Evolutionary conservation across 179 eudicot species (phyloP).

Genomic region (Corrigiola litoralis): DNA sequence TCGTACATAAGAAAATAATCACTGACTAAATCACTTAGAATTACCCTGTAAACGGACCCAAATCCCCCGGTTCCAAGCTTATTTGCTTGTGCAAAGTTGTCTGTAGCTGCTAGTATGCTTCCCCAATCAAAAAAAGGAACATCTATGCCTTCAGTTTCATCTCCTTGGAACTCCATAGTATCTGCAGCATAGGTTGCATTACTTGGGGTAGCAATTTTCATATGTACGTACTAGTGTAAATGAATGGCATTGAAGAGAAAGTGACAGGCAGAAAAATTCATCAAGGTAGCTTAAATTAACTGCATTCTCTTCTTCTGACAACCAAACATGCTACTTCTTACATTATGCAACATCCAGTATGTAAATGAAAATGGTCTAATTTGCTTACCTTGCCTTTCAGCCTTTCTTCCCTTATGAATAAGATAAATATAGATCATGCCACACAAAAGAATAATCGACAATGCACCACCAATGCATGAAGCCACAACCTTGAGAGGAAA

Average conservation of each 20-base stretch:
- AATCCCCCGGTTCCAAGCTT: slow-evolving; percentile 50
- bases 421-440: background rate
- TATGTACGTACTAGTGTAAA: background rate
- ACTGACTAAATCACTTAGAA: background rate
- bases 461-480: slow-evolving; percentile 14
- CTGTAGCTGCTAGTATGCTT: slow-evolving; percentile 33
- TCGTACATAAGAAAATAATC: background rate
- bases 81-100: slow-evolving; percentile 33
- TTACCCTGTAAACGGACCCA: slow-evolving; percentile 42
- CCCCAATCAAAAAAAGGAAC: slow-evolving; percentile 25
- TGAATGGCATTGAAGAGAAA: background rate
- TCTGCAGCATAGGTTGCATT: background rate
- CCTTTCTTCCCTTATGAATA: background rate
- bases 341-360: background rate
- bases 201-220: background rate
- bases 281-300: no score
- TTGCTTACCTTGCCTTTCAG: slow-evolving; percentile 2
- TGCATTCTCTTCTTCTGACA: background rate
- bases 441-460: slow-evolving; percentile 4
- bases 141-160: slow-evolving; percentile 16
- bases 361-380: background rate
- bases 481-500: slow-evolving; percentile 9
- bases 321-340: no score
- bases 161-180: slow-evolving; percentile 13
- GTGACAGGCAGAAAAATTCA: no score